These are phyloP conservation scores for Conticribra guillardii DNA, from an alignment of 108 stramenopile genomes.

Conservation along the genomic window DNA sequence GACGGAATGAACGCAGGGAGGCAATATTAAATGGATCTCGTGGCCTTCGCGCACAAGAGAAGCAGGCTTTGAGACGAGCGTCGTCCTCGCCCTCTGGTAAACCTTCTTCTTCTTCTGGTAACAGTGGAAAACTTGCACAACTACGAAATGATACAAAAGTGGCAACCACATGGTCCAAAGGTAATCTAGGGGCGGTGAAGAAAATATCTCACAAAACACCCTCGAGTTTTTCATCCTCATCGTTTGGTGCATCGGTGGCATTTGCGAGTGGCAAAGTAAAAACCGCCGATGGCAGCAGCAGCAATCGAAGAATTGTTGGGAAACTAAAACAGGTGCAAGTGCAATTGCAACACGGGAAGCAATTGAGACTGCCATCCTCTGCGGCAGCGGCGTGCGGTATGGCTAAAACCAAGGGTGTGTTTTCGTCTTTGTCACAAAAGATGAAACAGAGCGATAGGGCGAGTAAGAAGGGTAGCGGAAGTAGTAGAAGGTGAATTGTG, in stretches of 20 bases:
- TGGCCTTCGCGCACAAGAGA: slow-evolving; percentile 27
- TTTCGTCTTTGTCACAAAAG: slow-evolving; percentile 42
- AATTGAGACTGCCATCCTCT: slow-evolving; percentile 34
- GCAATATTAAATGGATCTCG: slow-evolving; percentile 41
- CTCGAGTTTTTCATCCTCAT: background rate
- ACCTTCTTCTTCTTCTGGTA: background rate
- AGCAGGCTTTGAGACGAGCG: background rate
- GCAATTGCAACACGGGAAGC: slow-evolving; percentile 31
- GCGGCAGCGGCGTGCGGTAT: slow-evolving; percentile 1
- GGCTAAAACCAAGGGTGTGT: slow-evolving; percentile 29
- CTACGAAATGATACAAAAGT: slow-evolving; percentile 30
- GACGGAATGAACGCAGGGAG: slow-evolving; percentile 16
- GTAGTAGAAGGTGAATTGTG: no score
- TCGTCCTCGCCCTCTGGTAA: background rate
- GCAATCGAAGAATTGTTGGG: slow-evolving; percentile 11
- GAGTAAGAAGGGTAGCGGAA: background rate
- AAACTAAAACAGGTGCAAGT: slow-evolving; percentile 23
- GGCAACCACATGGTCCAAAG: slow-evolving; percentile 35
- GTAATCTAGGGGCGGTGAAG: slow-evolving; percentile 16
- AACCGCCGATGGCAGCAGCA: background rate
- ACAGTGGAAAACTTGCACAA: slow-evolving; percentile 21
- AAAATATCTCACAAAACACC: slow-evolving; percentile 9
- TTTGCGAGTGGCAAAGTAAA: slow-evolving; percentile 9
- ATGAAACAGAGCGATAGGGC: background rate
- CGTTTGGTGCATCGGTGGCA: slow-evolving; percentile 43